Base-by-base conservation (phyloP, 2,329 filamentous ascomycete genomes). In the Penicillium sp. region DNA sequence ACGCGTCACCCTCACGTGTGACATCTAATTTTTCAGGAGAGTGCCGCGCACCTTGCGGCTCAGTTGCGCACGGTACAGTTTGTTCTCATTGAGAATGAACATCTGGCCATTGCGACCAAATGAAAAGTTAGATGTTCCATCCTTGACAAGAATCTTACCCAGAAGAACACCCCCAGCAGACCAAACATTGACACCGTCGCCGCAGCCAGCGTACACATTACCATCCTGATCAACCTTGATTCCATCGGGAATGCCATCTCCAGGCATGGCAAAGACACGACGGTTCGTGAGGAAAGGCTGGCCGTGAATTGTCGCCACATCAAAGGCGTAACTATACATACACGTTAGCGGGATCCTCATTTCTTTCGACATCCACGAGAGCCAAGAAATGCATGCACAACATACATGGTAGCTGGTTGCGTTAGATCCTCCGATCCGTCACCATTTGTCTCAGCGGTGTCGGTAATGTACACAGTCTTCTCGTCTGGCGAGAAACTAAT, bases 131-230 rank as follows among this genome's bases (percentile, higher is more conserved):
- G 79, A 77, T 3, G 71, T 71, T 0, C 71, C 74, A 31, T 74
- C 73, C 0, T 79, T 78, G 0, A 83, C 67, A 58, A 80, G 80
- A 36, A 88, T 82, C 70, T 86, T 87, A 2, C 79, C 74, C 60
- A 88, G 77, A 16, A 82, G 61, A 3, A 65, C 74, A 1, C 82
- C 83, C 0, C 74, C 74, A 0, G 75, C 65, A 52, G 74, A 77
- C 80, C 81, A 86, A 8, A 85, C 75, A 54, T 83, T 76, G 18
- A 85, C 70, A 0, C 82, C 82, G 62, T 84, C 82, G 0, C 79
- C 80, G 55, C 80, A 82, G 0, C 79, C 81, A 23, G 77, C 75
- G 68, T 83, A 85, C 1, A 85, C 79, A 63, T 85, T 84, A 2
- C 83, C 83, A 3, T 77, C 60, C 1, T 72, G 73, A 60, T 85